Percentiles rank a stretch among this genome's conserved stretches.
These are phyloP conservation scores for Metschnikowia cerradonensis DNA, from an alignment of 805 yeast genomes.

Conservation along the genomic window DNA sequence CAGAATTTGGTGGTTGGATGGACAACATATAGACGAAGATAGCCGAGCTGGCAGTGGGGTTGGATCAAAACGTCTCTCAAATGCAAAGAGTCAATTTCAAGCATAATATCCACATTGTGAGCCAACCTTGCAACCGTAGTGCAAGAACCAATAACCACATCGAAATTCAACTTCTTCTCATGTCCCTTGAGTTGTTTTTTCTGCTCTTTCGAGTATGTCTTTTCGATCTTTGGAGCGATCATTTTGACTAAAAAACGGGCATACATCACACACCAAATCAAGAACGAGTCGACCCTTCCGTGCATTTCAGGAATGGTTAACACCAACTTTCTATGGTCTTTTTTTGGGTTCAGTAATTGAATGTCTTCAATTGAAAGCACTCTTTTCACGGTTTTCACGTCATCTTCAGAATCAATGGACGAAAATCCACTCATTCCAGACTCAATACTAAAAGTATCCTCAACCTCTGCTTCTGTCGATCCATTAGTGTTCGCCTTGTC, in stretches of 20 bases:
- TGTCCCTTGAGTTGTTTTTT: slow-evolving; percentile 19
- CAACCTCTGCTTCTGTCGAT: slow-evolving; percentile 19
- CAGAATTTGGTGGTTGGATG: slow-evolving; percentile 47
- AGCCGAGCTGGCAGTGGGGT: slow-evolving; percentile 30
- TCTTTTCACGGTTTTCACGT: slow-evolving; percentile 27
- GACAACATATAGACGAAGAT: slow-evolving; percentile 43
- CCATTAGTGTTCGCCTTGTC: slow-evolving; percentile 24
- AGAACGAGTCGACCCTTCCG: slow-evolving; percentile 36
- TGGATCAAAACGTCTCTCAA: slow-evolving; percentile 23
- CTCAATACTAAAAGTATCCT: slow-evolving; percentile 34
- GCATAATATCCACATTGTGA: slow-evolving; percentile 41
- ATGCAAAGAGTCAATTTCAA: slow-evolving; percentile 39
- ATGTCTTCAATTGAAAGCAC: slow-evolving; percentile 30
- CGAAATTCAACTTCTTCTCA: slow-evolving; percentile 25
- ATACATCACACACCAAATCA: slow-evolving; percentile 40
- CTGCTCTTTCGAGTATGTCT: slow-evolving; percentile 25
- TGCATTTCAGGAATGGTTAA: slow-evolving; percentile 35
- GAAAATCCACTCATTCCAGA: slow-evolving; percentile 11
- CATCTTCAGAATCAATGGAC: slow-evolving; percentile 12
- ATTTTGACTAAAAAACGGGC: slow-evolving; percentile 31
- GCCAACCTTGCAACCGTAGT: slow-evolving; percentile 44
- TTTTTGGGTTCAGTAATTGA: slow-evolving; percentile 22
- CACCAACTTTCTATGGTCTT: slow-evolving; percentile 25
- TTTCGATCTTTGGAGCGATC: slow-evolving; percentile 31
- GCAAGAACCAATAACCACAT: slow-evolving; percentile 28